phyloP scores from a whole-genome alignment of 2,329 filamentous ascomycete genomes.

The Aspergillus costaricaensis region DNA sequence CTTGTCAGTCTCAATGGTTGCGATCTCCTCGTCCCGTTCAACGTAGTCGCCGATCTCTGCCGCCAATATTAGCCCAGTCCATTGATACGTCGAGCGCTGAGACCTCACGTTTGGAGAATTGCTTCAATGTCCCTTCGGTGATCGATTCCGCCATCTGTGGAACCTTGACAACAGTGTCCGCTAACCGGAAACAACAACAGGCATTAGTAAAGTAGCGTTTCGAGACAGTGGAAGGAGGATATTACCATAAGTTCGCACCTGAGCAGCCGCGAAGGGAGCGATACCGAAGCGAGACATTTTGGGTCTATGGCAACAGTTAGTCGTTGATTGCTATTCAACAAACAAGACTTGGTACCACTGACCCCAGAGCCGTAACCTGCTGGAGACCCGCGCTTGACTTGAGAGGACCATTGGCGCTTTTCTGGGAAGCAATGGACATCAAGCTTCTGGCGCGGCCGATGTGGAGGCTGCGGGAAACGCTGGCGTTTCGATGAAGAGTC shows the following conservation, averaged over 20 bases:
- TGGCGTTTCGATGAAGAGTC: slow-evolving; percentile 30
- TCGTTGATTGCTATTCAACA: not conserved
- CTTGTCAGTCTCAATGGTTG: slow-evolving; percentile 99
- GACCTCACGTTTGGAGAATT: slow-evolving; percentile 76
- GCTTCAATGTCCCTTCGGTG: slow-evolving; percentile 93
- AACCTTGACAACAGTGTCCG: slow-evolving; percentile 87
- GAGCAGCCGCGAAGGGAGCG: slow-evolving; percentile 30
- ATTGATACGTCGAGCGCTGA: not conserved
- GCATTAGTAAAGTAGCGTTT: not conserved
- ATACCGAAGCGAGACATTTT: slow-evolving; percentile 27
- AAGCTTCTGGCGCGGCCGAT: slow-evolving; percentile 28
- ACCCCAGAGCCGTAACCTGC: slow-evolving; percentile 29
- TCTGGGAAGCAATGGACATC: slow-evolving; percentile 27
- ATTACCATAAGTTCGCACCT: slow-evolving; percentile 42
- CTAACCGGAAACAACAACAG: slow-evolving; percentile 38
- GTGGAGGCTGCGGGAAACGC: slow-evolving; percentile 27
- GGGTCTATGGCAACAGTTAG: slow-evolving; percentile 6
- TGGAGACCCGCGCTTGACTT: slow-evolving; percentile 27
- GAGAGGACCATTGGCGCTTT: slow-evolving; percentile 5
- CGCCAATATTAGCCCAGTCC: not conserved
- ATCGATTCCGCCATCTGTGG: slow-evolving; percentile 99
- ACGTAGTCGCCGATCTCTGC: slow-evolving; percentile 85
- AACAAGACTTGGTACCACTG: slow-evolving; percentile 7
- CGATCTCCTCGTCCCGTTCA: slow-evolving; percentile 94
- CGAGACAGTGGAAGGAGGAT: not conserved